Conservation (phyloP, 257 asterid genomes). For the Solanum neorickii region DNA sequence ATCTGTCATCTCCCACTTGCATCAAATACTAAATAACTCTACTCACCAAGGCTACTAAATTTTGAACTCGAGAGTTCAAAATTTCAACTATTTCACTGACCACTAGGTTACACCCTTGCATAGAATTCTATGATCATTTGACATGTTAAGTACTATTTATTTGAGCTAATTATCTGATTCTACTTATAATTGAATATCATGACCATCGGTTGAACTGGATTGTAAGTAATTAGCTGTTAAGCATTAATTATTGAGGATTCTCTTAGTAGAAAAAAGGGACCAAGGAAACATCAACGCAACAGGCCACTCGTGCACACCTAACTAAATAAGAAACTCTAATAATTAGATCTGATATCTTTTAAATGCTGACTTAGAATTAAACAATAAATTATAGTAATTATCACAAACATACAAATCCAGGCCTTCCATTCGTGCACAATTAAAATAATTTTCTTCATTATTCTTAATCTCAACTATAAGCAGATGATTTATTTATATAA, state of each 20-base stretch:
- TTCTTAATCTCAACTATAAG: not conserved
- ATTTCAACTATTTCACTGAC: too few species aligned
- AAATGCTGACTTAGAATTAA: not conserved
- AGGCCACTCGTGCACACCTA: not conserved
- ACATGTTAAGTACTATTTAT: not conserved
- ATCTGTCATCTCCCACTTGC: rapidly evolving
- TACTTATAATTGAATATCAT: not conserved
- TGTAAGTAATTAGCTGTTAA: not conserved
- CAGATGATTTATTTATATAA: not conserved
- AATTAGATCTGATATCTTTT: not conserved
- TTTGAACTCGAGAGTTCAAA: rapidly evolving
- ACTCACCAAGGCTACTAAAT: rapidly evolving
- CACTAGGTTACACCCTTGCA: not conserved
- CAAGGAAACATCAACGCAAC: not conserved
- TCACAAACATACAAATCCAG: not conserved
- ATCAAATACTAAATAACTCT: too few species aligned
- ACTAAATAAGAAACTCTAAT: not conserved
- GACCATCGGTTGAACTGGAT: not conserved
- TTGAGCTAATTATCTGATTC: not conserved
- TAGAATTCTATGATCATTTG: too few species aligned
- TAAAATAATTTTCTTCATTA: not conserved
- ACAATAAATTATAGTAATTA: not conserved
- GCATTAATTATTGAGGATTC: not conserved
- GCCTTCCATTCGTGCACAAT: not conserved
- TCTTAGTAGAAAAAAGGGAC: not conserved